These are phyloP conservation scores for Pythium periplocum DNA, from an alignment of 352 stramenopile genomes.

Conservation along the genomic window DNA sequence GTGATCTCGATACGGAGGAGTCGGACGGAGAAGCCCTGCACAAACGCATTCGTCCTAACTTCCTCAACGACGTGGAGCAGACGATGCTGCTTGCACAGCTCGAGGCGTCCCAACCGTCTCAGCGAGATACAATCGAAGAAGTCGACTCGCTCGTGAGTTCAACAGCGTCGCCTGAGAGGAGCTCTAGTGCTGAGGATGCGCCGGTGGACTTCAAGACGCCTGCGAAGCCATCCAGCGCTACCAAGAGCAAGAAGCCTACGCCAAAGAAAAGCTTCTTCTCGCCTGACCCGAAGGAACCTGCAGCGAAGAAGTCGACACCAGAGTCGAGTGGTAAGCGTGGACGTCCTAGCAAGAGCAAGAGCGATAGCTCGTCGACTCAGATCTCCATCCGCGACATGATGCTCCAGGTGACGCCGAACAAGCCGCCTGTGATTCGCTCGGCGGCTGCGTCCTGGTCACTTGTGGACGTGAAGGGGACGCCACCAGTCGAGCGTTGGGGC, in stretches of 20 bases:
- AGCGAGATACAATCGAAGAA: no score
- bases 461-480: conserved; percentile 27
- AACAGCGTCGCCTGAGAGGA: no score
- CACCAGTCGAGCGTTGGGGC: conserved; percentile 77
- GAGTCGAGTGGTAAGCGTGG: conserved; percentile 41
- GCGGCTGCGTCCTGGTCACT: conserved; percentile 29
- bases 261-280: conserved; percentile 44
- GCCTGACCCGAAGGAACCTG: conserved; percentile 28
- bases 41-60: conserved; percentile 53
- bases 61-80: conserved; percentile 57
- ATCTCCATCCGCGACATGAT: conserved; percentile 25
- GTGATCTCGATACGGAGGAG: conserved; percentile 20
- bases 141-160: no score
- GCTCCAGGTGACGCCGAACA: conserved; percentile 10
- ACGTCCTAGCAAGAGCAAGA: conserved; percentile 21
- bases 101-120: conserved; percentile 21
- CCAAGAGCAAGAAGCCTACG: conserved; percentile 17
- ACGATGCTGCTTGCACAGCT: conserved; percentile 53
- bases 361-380: conserved; percentile 16
- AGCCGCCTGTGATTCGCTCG: conserved; percentile 5
- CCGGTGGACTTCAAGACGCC: conserved; percentile 27
- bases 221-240: conserved; percentile 8
- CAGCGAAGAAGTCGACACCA: conserved; percentile 32
- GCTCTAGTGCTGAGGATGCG: no score
- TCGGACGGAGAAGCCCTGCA: conserved; percentile 19